Evolutionary conservation across 257 asterid genomes (phyloP).

Genomic region (Anisodus acutangulus): DNA sequence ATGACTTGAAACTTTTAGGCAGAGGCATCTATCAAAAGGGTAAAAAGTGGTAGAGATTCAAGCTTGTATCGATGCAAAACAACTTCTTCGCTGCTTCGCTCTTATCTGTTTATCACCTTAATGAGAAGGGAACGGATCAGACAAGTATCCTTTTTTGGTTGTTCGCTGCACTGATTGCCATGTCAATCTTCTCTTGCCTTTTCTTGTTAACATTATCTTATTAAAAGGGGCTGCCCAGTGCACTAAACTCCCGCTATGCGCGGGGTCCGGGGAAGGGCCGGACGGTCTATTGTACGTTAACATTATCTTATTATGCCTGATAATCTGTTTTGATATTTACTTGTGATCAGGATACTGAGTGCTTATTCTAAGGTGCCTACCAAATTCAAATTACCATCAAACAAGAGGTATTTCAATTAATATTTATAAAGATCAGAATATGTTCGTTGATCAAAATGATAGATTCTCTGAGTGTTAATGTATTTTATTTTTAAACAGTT

Average conservation of each 20-base stretch:
- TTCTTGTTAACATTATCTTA: neutral
- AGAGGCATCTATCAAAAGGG: neutral
- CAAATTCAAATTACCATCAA: constrained; percentile 58
- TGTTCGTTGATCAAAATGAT: neutral
- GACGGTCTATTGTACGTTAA: neutral
- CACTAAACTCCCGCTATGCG: no score
- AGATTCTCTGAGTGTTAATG: neutral
- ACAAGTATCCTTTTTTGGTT: neutral
- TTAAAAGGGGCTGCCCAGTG: no score
- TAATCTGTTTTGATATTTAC: constrained; percentile 27
- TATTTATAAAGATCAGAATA: neutral
- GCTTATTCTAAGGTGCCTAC: constrained; percentile 80
- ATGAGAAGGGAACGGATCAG: neutral
- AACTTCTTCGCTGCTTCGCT: neutral
- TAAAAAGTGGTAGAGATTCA: neutral
- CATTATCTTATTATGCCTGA: neutral
- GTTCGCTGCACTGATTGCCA: neutral
- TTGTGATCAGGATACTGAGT: constrained; percentile 62
- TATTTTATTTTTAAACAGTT: neutral
- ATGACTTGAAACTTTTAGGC: constrained; percentile 3
- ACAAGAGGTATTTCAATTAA: constrained; percentile 56
- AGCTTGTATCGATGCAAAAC: neutral
- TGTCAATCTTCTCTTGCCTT: constrained; percentile 3
- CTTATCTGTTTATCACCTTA: neutral
- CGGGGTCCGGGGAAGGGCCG: no score